Conservation (phyloP, 371 early-diverging fungal genomes). For the Syncephalastrum contaminatum region DNA sequence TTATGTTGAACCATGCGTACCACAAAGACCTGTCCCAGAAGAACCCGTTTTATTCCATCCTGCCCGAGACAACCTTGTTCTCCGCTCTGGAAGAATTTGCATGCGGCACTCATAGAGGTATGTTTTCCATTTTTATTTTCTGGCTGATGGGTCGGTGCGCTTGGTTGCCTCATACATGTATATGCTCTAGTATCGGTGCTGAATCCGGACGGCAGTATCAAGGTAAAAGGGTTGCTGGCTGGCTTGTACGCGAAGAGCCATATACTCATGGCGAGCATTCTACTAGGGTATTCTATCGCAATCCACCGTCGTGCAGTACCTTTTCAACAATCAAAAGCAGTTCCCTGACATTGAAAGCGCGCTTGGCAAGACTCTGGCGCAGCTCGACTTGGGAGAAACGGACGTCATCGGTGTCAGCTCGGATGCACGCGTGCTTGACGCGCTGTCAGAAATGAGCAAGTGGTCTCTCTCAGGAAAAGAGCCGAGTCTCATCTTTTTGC, state of each 20-base stretch:
- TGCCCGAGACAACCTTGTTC: conserved; percentile 72
- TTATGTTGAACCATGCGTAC: not conserved
- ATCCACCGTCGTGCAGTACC: conserved; percentile 64
- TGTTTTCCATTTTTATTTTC: not conserved
- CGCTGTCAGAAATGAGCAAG: conserved; percentile 60
- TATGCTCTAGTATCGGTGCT: conserved; percentile 58
- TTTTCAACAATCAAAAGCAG: conserved; percentile 52
- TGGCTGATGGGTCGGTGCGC: too few species aligned
- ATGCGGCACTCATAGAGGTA: conserved; percentile 75
- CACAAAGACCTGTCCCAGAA: conserved; percentile 70
- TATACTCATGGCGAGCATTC: not conserved
- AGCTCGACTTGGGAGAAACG: conserved; percentile 53
- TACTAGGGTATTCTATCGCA: conserved; percentile 78
- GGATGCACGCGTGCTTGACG: conserved; percentile 55
- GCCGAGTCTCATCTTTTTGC: conserved; percentile 2
- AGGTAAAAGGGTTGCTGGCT: conserved; percentile 18
- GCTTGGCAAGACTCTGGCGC: conserved; percentile 48
- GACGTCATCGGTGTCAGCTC: conserved; percentile 56
- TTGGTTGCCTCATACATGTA: too few species aligned
- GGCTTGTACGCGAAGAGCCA: not conserved
- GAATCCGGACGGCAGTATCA: conserved; percentile 43
- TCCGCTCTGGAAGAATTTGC: conserved; percentile 76
- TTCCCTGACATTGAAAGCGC: conserved; percentile 35
- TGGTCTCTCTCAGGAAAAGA: not conserved
- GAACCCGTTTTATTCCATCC: conserved; percentile 83